A percentile compares a stretch with the other conserved stretches of the same genome.
phyloP scores from a whole-genome alignment of 2,329 filamentous ascomycete species.

The Alternaria hordeiaustralica region DNA sequence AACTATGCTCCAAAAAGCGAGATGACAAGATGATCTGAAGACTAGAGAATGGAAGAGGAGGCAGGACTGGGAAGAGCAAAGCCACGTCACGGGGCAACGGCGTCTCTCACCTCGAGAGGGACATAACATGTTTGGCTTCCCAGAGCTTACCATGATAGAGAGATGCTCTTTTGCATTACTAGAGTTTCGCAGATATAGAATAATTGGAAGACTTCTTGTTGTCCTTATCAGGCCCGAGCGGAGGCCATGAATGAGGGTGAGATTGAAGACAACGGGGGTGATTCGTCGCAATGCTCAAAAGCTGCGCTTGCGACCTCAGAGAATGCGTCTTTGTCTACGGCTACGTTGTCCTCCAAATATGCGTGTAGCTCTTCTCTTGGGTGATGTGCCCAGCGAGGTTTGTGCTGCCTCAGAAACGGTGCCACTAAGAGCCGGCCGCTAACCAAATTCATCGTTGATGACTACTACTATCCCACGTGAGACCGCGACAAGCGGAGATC shows the following conservation, averaged over 20 bases:
- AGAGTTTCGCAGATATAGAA: not conserved
- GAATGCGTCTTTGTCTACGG: not conserved
- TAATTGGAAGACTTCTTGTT: not conserved
- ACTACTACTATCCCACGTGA: constrained; percentile 7
- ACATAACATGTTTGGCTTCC: not conserved
- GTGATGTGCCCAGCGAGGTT: not conserved
- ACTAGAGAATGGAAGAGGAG: not conserved
- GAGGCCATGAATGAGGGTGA: not conserved
- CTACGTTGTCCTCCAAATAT: not conserved
- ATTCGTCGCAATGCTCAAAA: not conserved
- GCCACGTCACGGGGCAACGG: not conserved
- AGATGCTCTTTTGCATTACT: not conserved
- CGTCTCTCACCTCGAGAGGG: not conserved
- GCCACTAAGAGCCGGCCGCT: not conserved
- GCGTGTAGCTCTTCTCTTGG: not conserved
- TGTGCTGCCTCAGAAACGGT: not conserved
- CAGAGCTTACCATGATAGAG: not conserved
- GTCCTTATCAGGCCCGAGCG: not conserved
- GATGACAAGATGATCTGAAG: not conserved
- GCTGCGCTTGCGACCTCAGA: too few species aligned
- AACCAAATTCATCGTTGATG: not conserved
- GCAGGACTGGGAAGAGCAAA: not conserved
- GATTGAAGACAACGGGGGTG: not conserved
- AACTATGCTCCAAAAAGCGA: not conserved
- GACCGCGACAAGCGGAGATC: constrained; percentile 13